Percentiles rank a stretch among this genome's conserved stretches.
These are phyloP conservation scores for Penicillium sp. DNA, from an alignment of 2,329 filamentous ascomycete genomes.

Conservation along the genomic window DNA sequence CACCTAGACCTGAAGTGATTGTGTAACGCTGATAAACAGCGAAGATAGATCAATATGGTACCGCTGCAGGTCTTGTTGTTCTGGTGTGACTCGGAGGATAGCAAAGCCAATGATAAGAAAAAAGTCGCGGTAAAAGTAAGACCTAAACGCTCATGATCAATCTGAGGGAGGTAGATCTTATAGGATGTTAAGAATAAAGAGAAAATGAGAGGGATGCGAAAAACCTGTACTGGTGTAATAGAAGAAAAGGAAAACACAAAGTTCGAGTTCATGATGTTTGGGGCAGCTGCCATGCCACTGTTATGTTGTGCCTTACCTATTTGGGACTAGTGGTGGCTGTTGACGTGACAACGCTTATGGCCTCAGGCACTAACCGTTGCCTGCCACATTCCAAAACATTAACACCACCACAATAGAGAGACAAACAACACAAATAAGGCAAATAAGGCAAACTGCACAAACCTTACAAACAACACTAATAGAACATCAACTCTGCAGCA, in stretches of 20 bases:
- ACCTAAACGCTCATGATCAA: constrained; percentile 33
- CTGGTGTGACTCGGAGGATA: constrained; percentile 5
- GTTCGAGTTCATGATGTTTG: constrained; percentile 32
- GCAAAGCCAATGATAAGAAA: constrained; percentile 14
- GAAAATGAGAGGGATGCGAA: not conserved
- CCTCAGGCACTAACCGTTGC: constrained; percentile 24
- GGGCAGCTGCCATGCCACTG: constrained; percentile 38
- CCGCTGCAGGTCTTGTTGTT: constrained; percentile 1
- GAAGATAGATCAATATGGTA: constrained; percentile 1
- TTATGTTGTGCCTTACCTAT: constrained; percentile 39
- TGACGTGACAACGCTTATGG: constrained; percentile 40
- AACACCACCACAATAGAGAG: not conserved
- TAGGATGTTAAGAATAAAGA: constrained; percentile 27
- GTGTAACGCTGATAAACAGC: constrained; percentile 5
- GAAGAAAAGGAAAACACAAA: constrained; percentile 21
- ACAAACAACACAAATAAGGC: not conserved
- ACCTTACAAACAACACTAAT: not conserved
- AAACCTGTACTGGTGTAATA: constrained; percentile 13
- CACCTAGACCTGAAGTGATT: not conserved
- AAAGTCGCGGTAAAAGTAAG: constrained; percentile 11
- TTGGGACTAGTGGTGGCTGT: constrained; percentile 35
- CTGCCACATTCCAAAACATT: constrained; percentile 8
- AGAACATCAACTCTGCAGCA: not conserved
- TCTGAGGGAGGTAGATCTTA: not conserved
- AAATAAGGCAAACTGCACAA: not conserved